phyloP scores from a whole-genome alignment of 1,284 basidiomycete species.

The Takashimella koratensis region DNA sequence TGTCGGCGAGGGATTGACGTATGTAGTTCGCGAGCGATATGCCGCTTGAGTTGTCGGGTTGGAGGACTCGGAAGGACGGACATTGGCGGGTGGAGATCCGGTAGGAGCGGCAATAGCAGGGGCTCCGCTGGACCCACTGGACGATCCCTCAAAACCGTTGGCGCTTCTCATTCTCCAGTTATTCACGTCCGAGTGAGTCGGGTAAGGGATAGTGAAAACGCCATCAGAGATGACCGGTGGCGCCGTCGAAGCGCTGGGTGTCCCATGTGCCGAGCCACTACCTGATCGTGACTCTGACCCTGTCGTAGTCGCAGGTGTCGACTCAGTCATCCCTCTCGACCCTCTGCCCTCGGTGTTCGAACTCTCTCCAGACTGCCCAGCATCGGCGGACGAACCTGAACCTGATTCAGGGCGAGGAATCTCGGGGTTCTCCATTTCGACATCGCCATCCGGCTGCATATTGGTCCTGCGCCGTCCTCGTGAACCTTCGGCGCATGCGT shows the following conservation, averaged over 20 bases:
- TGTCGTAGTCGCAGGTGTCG: neutral
- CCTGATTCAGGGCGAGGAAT: neutral
- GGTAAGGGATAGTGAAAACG: neutral
- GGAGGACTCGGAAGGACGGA: too few relatives aligned
- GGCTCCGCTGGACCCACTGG: neutral
- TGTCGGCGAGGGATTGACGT: constrained; percentile 36
- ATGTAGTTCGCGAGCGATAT: constrained; percentile 21
- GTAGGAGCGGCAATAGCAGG: neutral
- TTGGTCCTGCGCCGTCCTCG: neutral
- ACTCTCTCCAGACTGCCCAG: neutral
- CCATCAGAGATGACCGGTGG: neutral
- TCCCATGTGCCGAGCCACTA: neutral
- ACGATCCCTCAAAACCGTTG: too few relatives aligned
- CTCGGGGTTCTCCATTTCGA: neutral
- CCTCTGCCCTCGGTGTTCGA: neutral
- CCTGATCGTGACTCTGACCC: neutral
- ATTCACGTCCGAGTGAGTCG: neutral
- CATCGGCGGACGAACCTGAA: neutral
- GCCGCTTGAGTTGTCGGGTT: neutral
- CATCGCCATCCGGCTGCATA: neutral
- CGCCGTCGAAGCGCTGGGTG: neutral
- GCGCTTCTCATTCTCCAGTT: too few relatives aligned
- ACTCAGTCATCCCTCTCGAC: neutral
- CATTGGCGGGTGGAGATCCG: too few relatives aligned
- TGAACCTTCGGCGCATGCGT: neutral